Evolutionary conservation across 2,329 filamentous ascomycete genomes (phyloP), one percentile per base, ranked within the genome.

Genomic region (Fusarium brachygibbosum): DNA sequence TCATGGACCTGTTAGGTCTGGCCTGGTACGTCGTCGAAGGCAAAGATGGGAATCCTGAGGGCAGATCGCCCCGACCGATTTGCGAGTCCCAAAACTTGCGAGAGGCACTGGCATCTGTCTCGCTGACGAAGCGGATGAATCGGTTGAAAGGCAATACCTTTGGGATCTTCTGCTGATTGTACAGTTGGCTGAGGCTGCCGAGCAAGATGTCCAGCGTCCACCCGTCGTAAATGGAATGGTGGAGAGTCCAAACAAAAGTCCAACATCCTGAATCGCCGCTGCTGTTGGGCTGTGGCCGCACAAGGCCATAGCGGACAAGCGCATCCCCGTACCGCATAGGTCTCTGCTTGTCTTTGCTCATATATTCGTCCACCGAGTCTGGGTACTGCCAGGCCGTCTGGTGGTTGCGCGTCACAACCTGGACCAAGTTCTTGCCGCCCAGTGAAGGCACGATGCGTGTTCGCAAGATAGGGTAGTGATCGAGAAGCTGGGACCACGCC

Each of bases 1-100:
- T 35, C 16, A 53, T 42, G 38, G 50, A 53, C 37, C 50, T 53
- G 50, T 53, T 53, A 44, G 50, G 50, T 53, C 50, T 53, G 38
- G 50, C 38, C 50, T 53, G 50, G 38, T 53, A 53, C 28, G 38
- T 53, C 29, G 50, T 53, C 29, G 38, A 53, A 53, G 50, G 50
- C 38, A 53, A 53, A 53, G 38, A 28, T 53, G 50, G 50, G 50
- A 53, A 53, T 53, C 50, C 50, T 53, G 50, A 53, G 50, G 50
- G 50, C 28, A 53, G 50, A 42, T 53, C 38, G 38, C 50, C 50
- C 50, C 21, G 38, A 35, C 50, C 50, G 50, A 53, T 53, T 53
- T 53, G 50, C 19, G 50, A 53, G 38, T 53, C 50, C 50, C 50
- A 53, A 35, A 53, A 53, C 50, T 34, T 53, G 37, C 50, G 50